Conservation (phyloP, 2,329 filamentous ascomycete species). For the Xylariomycetidae sp. region DNA sequence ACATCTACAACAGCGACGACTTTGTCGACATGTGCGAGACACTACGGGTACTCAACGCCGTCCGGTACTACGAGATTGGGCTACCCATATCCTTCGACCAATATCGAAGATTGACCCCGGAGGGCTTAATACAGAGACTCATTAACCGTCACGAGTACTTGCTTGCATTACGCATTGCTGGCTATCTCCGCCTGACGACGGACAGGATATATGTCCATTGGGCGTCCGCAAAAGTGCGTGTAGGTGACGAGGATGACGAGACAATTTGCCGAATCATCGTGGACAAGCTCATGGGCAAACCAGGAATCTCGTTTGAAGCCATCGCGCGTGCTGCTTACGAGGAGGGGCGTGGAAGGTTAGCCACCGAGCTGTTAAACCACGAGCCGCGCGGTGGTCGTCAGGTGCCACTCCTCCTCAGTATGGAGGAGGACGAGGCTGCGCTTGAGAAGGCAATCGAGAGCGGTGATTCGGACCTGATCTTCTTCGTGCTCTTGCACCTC, state of each 20-base stretch:
- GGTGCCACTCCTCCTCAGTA: constrained; percentile 84
- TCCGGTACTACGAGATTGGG: constrained; percentile 85
- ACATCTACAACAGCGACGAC: constrained; percentile 96
- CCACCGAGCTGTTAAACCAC: constrained; percentile 85
- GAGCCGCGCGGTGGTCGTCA: constrained; percentile 94
- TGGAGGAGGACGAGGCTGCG: constrained; percentile 93
- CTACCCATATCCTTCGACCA: constrained; percentile 90
- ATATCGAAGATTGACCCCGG: constrained; percentile 83
- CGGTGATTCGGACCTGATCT: constrained; percentile 89
- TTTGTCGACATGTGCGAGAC: constrained; percentile 98
- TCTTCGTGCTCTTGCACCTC: constrained; percentile 78
- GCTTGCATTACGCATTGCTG: constrained; percentile 79
- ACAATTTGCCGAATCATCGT: constrained; percentile 82
- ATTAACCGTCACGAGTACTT: constrained; percentile 89
- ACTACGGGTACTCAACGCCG: constrained; percentile 84
- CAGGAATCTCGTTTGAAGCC: constrained; percentile 90
- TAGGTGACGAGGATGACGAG: constrained; percentile 80
- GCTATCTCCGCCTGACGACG: constrained; percentile 78
- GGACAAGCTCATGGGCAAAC: constrained; percentile 76
- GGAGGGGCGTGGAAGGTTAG: constrained; percentile 82
- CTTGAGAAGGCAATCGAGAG: constrained; percentile 96
- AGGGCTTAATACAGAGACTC: constrained; percentile 77
- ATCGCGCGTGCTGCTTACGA: constrained; percentile 92
- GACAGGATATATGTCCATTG: constrained; percentile 94
- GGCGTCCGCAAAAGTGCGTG: constrained; percentile 89